phyloP scores from a whole-genome alignment of 2,329 filamentous ascomycete species.

The Hypoxylon sp. region DNA sequence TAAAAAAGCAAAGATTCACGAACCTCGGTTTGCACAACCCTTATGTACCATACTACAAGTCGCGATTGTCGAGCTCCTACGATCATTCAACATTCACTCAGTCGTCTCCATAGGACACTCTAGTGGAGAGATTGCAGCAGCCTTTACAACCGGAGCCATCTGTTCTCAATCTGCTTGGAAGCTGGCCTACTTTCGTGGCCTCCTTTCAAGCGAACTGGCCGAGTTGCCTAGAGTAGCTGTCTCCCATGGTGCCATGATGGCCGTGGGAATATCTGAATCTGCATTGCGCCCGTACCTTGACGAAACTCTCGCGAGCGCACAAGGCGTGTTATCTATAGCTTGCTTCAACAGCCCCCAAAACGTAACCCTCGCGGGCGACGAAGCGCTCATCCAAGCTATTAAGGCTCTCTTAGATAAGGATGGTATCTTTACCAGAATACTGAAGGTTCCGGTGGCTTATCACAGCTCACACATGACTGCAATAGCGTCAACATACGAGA shows the following conservation, averaged over 20 bases:
- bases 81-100: conserved; percentile 46
- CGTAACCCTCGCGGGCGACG: conserved; percentile 49
- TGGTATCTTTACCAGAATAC: conserved; percentile 41
- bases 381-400: conserved; percentile 32
- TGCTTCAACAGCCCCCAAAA: conserved; percentile 47
- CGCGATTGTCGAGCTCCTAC: conserved; percentile 53
- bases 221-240: no score
- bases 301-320: background rate
- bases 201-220: background rate
- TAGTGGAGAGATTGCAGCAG: conserved; percentile 57
- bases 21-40: conserved; percentile 40
- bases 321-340: conserved; percentile 18
- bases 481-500: no score
- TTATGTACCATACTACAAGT: conserved; percentile 54
- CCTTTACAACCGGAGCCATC: conserved; percentile 44
- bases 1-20: no score
- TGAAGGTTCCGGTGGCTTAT: conserved; percentile 48
- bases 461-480: conserved; percentile 17
- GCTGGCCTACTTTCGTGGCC: conserved; percentile 14
- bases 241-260: conserved; percentile 12
- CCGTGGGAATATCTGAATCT: conserved; percentile 1
- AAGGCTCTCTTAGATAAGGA: conserved; percentile 28
- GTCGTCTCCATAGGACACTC: conserved; percentile 54
- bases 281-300: background rate
- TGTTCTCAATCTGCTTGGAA: conserved; percentile 12